Base-by-base conservation (phyloP, 2,329 filamentous ascomycete genomes). In the Fusarium begoniae region DNA sequence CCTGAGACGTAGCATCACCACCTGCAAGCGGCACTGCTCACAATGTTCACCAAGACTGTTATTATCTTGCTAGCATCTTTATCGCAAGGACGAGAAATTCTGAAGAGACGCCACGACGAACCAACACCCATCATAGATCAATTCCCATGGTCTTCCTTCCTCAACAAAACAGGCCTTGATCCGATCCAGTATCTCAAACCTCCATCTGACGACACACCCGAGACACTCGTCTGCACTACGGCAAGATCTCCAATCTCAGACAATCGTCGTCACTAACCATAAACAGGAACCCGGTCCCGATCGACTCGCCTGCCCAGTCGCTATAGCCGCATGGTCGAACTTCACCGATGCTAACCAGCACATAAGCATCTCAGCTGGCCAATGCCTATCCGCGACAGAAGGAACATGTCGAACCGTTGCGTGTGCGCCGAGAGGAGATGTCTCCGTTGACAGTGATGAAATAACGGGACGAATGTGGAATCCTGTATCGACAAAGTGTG, bases 401-500 rank as follows among this genome's bases (percentile, higher is more conserved):
- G 57, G 51, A 0, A 44, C 44, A 12, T 78, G 76, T 9, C 66
- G 72, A 17, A 75, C 75, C 3, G 65, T 70, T 22, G 72, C 50
- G 2, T 78, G 76, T 38, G 75, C 76, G 5, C 76, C 73, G 1
- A 26, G 24, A 1, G 60, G 43, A 1, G 17, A 57, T 4, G 15
- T 76, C 37, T 63, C 20, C 11, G 44, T 78, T 6, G 14, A 18
- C 1, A 22, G 66, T 17, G 51, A 45, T 11, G 60, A 72, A 10
- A 32, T 78, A 14, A 66, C 50, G 8, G 76, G 76, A 32, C 62
- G 62, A 3, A 73, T 78, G 69, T 78, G 76, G 76, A 76, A 78
- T 38, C 76, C 76, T 3, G 24, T 78, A 4, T 69, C 74, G 9
- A 60, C 58, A 10, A 67, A 51, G n/a, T 78, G 76, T 35, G 75